Percentiles rank a stretch among this genome's conserved stretches.
These are phyloP conservation scores for Boletus vermiculosoides DNA, from an alignment of 768 basidiomycete species.

Conservation along the genomic window DNA sequence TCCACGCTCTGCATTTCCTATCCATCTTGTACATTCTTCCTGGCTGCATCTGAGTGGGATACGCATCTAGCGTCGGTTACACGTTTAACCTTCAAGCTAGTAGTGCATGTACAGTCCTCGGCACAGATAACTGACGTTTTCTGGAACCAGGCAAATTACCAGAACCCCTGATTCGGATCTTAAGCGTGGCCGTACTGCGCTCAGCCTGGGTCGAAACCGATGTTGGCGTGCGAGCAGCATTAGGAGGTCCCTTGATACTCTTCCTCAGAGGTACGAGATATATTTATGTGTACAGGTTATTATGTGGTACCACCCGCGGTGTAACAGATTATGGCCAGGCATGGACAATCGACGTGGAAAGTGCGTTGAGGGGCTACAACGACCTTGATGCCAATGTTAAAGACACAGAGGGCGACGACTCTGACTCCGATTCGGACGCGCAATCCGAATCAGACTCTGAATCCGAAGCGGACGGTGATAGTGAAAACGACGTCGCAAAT, in stretches of 20 bases:
- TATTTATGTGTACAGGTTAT: background rate
- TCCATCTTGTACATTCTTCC: background rate
- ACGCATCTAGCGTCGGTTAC: background rate
- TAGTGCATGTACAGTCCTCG: background rate
- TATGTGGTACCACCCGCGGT: background rate
- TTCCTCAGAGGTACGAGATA: constrained; percentile 62
- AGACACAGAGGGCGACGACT: constrained; percentile 31
- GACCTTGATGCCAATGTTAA: constrained; percentile 30
- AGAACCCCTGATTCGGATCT: constrained; percentile 38
- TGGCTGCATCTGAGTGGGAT: background rate
- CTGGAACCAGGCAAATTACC: constrained; percentile 23
- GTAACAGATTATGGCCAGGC: constrained; percentile 58
- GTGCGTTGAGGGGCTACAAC: constrained; percentile 10
- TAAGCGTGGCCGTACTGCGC: constrained; percentile 61
- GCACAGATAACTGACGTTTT: constrained; percentile 12
- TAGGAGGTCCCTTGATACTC: constrained; percentile 70
- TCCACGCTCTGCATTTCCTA: background rate
- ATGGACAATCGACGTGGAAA: constrained; percentile 47
- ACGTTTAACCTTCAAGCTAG: background rate
- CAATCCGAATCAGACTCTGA: constrained; percentile 19
- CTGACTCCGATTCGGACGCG: constrained; percentile 32
- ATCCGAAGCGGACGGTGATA: constrained; percentile 28
- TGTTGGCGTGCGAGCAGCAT: constrained; percentile 55
- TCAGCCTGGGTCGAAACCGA: constrained; percentile 75
- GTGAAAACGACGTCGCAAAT: constrained; percentile 37